A percentile compares a stretch with the other conserved stretches of the same genome.
phyloP scores from a whole-genome alignment of 2,329 filamentous ascomycete genomes.

The Fusarium gaditjirri region DNA sequence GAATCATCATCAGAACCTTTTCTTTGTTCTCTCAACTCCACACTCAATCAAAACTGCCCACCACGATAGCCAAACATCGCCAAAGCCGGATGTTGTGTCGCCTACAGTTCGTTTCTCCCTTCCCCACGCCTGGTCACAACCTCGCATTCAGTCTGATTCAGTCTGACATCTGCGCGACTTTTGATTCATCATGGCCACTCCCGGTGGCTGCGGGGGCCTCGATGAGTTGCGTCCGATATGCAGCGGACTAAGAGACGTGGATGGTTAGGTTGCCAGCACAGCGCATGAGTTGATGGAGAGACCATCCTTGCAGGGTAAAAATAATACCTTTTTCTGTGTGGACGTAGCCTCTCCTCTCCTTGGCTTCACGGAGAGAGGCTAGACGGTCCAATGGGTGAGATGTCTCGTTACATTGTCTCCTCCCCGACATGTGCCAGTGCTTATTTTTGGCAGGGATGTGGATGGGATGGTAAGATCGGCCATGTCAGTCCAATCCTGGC shows the following conservation, averaged over 20 bases:
- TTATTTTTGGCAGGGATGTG: constrained; percentile 37
- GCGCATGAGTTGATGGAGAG: constrained; percentile 29
- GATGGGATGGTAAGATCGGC: constrained; percentile 35
- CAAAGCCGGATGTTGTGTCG: constrained; percentile 12
- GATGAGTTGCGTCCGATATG: constrained; percentile 27
- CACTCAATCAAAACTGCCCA: background rate
- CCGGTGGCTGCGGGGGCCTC: constrained; percentile 24
- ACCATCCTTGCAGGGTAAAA: constrained; percentile 29
- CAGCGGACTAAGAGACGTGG: constrained; percentile 29
- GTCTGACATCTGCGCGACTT: constrained; percentile 42
- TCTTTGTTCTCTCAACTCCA: constrained; percentile 24
- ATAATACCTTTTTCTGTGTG: constrained; percentile 1
- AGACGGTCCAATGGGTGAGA: constrained; percentile 26
- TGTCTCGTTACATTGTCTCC: constrained; percentile 31
- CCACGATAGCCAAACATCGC: constrained; percentile 9
- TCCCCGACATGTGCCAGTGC: constrained; percentile 25
- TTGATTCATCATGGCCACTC: constrained; percentile 11
- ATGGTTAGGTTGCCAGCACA: constrained; percentile 31
- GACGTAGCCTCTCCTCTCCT: constrained; percentile 14
- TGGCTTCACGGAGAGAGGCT: constrained; percentile 30
- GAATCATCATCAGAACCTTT: background rate
- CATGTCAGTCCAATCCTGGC: constrained; percentile 22
- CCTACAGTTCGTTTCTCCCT: background rate
- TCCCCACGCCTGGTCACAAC: constrained; percentile 3
- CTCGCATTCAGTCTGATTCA: constrained; percentile 1